Conservation (phyloP, 2,329 filamentous ascomycete genomes). For the Aschersonia sp. region DNA sequence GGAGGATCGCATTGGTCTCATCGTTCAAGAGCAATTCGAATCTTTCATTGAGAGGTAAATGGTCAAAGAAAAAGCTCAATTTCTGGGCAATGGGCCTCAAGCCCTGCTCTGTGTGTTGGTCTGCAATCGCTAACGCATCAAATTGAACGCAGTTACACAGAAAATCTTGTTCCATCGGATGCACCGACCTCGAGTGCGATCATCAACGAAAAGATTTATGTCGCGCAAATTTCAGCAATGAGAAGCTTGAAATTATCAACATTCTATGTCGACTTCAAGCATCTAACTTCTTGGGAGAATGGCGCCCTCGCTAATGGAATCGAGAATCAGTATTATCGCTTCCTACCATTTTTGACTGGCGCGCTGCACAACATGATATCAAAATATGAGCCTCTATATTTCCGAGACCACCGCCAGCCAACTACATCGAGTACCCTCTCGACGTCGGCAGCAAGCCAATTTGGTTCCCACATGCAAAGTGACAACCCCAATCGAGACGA, state of each 20-base stretch:
- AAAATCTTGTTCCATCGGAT: slow-evolving; percentile 50
- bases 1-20: slow-evolving; percentile 61
- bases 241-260: slow-evolving; percentile 63
- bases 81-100: background rate
- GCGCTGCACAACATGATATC: slow-evolving; percentile 86
- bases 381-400: slow-evolving; percentile 89
- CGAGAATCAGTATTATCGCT: slow-evolving; percentile 84
- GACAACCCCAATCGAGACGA: slow-evolving; percentile 34
- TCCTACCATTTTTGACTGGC: slow-evolving; percentile 78
- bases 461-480: slow-evolving; percentile 46
- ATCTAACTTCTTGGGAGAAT: slow-evolving; percentile 63
- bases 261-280: slow-evolving; percentile 76
- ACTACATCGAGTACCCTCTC: slow-evolving; percentile 59
- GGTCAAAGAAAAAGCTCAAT: background rate
- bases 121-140: background rate
- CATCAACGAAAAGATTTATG: slow-evolving; percentile 70
- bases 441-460: slow-evolving; percentile 50
- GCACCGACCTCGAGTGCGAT: slow-evolving; percentile 53
- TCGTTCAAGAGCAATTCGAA: slow-evolving; percentile 64
- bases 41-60: slow-evolving; percentile 61
- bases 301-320: slow-evolving; percentile 75
- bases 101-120: background rate
- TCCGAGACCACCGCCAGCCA: slow-evolving; percentile 78
- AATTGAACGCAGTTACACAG: slow-evolving; percentile 38
- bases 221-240: slow-evolving; percentile 71